These are phyloP conservation scores for Irpex sp. DNA, from an alignment of 1,284 basidiomycete genomes.

Conservation along the genomic window DNA sequence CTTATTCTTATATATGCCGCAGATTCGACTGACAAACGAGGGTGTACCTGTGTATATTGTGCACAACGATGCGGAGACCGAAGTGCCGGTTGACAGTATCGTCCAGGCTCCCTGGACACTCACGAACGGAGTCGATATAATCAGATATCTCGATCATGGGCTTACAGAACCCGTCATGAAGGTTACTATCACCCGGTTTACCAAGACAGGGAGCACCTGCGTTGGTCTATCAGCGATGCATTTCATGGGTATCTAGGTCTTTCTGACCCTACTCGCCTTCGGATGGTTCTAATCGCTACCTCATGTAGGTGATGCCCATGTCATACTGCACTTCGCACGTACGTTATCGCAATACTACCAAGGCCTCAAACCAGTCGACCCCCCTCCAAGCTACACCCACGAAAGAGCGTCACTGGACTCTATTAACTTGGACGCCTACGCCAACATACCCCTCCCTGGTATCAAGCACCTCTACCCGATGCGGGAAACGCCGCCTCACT, in stretches of 20 bases:
- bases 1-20: background rate
- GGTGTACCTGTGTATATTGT: slow-evolving; percentile 13
- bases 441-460: slow-evolving; percentile 1
- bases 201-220: slow-evolving; percentile 11
- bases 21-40: slow-evolving; percentile 13
- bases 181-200: slow-evolving; percentile 13
- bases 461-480: slow-evolving; percentile 5
- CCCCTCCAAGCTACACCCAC: slow-evolving; percentile 9
- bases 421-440: slow-evolving; percentile 1
- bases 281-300: background rate
- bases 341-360: slow-evolving; percentile 17
- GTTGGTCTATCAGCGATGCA: slow-evolving; percentile 14
- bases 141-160: slow-evolving; percentile 7
- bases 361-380: slow-evolving; percentile 13
- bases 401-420: background rate
- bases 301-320: slow-evolving; percentile 12
- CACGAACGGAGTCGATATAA: slow-evolving; percentile 4
- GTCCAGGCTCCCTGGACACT: slow-evolving; percentile 12
- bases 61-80: slow-evolving; percentile 10
- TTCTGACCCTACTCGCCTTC: background rate
- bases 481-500: slow-evolving; percentile 6
- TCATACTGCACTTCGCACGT: slow-evolving; percentile 10
- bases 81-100: slow-evolving; percentile 9
- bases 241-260: slow-evolving; percentile 6
- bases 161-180: slow-evolving; percentile 13